Evolutionary conservation across 345 rosid genomes (phyloP).

Genomic region (Trapa bicornis): DNA sequence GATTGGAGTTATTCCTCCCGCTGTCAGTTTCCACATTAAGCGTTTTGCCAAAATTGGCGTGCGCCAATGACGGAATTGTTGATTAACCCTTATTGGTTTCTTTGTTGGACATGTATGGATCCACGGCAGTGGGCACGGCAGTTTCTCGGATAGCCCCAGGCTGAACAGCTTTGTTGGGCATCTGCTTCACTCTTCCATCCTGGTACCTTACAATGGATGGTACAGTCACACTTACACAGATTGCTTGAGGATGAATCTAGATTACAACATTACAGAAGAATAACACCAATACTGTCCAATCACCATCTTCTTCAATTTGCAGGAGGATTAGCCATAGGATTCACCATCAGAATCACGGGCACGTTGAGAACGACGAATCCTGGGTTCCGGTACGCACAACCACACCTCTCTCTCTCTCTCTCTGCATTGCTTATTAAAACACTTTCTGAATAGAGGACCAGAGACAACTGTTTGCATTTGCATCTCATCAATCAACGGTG

Average conservation of each 20-base stretch:
- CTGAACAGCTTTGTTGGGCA: slow-evolving; percentile 70
- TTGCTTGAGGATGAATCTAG: too few relatives aligned
- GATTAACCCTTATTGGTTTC: too few relatives aligned
- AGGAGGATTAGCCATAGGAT: slow-evolving; percentile 93
- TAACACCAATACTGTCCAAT: not conserved
- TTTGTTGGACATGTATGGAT: too few relatives aligned
- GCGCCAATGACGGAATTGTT: too few relatives aligned
- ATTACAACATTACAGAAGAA: too few relatives aligned
- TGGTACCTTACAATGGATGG: slow-evolving; percentile 95
- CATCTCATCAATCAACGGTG: too few relatives aligned
- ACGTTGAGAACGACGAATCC: slow-evolving; percentile 86
- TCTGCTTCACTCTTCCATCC: slow-evolving; percentile 71
- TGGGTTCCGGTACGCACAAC: slow-evolving; percentile 59
- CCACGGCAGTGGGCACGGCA: slow-evolving; percentile 66
- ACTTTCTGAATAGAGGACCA: not conserved
- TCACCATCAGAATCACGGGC: slow-evolving; percentile 88
- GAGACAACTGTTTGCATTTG: too few relatives aligned
- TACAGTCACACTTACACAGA: slow-evolving; percentile 13
- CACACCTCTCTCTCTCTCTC: not conserved
- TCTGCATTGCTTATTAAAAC: too few relatives aligned
- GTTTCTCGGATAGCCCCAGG: slow-evolving; percentile 56
- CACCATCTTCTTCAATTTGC: not conserved
- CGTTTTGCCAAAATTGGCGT: too few relatives aligned
- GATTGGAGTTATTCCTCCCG: too few relatives aligned
- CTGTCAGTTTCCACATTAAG: too few relatives aligned